Evolutionary conservation across 768 basidiomycete species (phyloP).

Genomic region (Ephemerocybe angulata): DNA sequence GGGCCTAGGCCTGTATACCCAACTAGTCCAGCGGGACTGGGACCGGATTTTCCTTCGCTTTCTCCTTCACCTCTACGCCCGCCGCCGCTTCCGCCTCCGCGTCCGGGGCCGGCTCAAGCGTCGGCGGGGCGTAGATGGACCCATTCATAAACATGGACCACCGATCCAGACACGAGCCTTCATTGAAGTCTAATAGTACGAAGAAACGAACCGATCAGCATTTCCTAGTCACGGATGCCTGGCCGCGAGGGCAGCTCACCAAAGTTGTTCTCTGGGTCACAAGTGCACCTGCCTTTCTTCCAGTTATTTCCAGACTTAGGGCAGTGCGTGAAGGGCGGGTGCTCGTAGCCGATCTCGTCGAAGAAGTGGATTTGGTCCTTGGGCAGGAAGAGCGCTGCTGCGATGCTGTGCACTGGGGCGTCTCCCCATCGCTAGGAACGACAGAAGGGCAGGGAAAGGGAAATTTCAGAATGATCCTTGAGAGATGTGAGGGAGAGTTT

Average conservation of each 20-base stretch:
- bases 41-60: too few relatives aligned
- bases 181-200: neutral
- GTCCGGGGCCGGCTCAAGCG: neutral
- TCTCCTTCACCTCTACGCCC: too few relatives aligned
- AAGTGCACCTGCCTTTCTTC: constrained; percentile 58
- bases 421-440: constrained; percentile 77
- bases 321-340: constrained; percentile 74
- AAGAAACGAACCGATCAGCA: too few relatives aligned
- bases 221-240: too few relatives aligned
- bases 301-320: constrained; percentile 44
- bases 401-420: constrained; percentile 83
- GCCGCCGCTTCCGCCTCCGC: too few relatives aligned
- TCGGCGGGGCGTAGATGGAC: constrained; percentile 2
- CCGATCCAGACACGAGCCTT: constrained; percentile 5
- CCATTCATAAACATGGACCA: constrained; percentile 10
- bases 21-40: too few relatives aligned
- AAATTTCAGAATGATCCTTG: constrained; percentile 13
- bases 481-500: neutral
- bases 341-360: constrained; percentile 77
- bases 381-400: constrained; percentile 65
- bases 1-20: too few relatives aligned
- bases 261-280: constrained; percentile 56
- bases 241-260: constrained; percentile 43
- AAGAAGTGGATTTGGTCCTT: constrained; percentile 81
- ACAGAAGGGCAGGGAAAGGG: constrained; percentile 22